Conservation (phyloP, 345 rosid species). For the Pseudoturritis turrita region DNA sequence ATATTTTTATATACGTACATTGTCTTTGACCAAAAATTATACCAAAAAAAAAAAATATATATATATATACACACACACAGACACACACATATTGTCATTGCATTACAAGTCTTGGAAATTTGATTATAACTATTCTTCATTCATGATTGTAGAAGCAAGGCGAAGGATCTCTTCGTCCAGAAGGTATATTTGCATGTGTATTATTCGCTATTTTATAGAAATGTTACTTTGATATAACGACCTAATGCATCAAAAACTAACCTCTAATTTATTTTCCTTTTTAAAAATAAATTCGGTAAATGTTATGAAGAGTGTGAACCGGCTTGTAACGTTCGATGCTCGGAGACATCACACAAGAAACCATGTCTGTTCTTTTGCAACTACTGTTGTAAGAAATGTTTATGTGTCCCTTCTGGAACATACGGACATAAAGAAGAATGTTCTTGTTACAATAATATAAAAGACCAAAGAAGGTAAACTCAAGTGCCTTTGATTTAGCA, state of each 20-base stretch:
- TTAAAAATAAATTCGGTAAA: neutral
- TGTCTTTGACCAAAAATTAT: too few relatives aligned
- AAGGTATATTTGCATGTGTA: neutral
- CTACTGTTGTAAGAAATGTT: neutral
- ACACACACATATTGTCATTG: neutral
- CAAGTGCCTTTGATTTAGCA: neutral
- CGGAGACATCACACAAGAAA: neutral
- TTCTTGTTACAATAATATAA: neutral
- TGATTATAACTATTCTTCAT: neutral
- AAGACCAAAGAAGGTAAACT: neutral
- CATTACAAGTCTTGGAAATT: neutral
- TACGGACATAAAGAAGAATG: neutral
- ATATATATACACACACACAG: too few relatives aligned
- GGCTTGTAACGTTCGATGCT: neutral
- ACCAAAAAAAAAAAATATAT: too few relatives aligned
- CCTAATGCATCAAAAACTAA: neutral
- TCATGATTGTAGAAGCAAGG: neutral
- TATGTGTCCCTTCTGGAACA: neutral
- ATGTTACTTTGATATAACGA: neutral
- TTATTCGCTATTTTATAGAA: neutral
- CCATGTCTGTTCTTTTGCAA: neutral
- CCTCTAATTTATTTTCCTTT: neutral
- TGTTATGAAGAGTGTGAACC: neutral
- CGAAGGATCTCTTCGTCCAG: neutral
- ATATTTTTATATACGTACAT: too few relatives aligned